These are phyloP conservation scores for Aspergillus cejpii DNA, from an alignment of 2,329 filamentous ascomycete species.

Conservation along the genomic window DNA sequence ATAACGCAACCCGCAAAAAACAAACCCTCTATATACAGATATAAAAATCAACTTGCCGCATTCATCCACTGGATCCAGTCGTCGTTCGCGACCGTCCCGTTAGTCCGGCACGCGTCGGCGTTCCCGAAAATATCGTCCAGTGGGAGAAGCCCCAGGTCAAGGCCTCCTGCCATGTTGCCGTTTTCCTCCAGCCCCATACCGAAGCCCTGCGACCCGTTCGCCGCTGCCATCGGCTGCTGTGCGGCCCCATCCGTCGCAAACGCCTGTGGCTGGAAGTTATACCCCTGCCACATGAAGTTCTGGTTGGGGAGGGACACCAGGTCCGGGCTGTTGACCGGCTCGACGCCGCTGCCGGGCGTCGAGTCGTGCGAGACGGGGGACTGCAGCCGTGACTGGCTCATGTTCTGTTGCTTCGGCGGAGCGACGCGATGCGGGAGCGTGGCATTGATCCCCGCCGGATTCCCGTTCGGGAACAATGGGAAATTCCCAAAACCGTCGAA, in stretches of 20 bases:
- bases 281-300: constrained; percentile 39
- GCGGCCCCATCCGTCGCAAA: constrained; percentile 13
- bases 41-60: constrained; percentile 11
- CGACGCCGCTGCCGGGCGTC: constrained; percentile 21
- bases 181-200: constrained; percentile 25
- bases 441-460: constrained; percentile 19
- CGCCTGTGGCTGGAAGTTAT: constrained; percentile 29
- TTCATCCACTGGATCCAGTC: constrained; percentile 40
- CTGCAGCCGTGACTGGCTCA: constrained; percentile 25
- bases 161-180: constrained; percentile 25
- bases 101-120: constrained; percentile 21
- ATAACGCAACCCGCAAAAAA: constrained; percentile 8
- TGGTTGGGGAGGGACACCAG: constrained; percentile 39
- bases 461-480: constrained; percentile 20
- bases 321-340: constrained; percentile 36
- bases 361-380: constrained; percentile 31
- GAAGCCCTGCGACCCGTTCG: constrained; percentile 19
- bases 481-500: constrained; percentile 27
- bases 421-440: constrained; percentile 26
- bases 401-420: constrained; percentile 11
- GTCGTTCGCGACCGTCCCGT: constrained; percentile 25
- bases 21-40: not conserved
- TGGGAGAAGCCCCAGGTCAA: constrained; percentile 30
- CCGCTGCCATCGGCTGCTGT: constrained; percentile 19
- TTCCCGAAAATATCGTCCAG: constrained; percentile 41